Conservation (phyloP, 2,329 filamentous ascomycete species). For the Anthostomella pinea region DNA sequence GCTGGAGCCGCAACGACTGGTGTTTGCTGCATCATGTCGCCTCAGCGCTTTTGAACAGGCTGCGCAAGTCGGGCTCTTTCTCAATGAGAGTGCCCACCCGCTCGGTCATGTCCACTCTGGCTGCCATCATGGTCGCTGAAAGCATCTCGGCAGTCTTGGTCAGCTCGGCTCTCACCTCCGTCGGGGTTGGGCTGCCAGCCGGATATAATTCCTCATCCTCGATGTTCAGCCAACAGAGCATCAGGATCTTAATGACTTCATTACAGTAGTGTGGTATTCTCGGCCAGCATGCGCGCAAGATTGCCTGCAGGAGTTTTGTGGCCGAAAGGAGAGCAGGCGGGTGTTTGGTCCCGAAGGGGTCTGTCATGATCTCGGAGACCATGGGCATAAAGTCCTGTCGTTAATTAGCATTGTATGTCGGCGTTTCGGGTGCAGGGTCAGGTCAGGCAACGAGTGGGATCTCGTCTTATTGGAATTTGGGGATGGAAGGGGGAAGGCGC, state of each 20-base stretch:
- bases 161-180: slow-evolving; percentile 34
- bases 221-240: slow-evolving; percentile 61
- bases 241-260: slow-evolving; percentile 61
- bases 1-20: too few species aligned
- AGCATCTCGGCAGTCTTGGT: slow-evolving; percentile 34
- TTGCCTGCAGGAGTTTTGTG: slow-evolving; percentile 49
- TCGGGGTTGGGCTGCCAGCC: slow-evolving; percentile 6
- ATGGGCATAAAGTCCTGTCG: slow-evolving; percentile 63
- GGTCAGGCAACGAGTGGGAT: not conserved
- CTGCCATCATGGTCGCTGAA: slow-evolving; percentile 31
- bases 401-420: not conserved
- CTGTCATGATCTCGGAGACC: slow-evolving; percentile 60
- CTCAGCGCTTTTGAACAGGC: slow-evolving; percentile 29
- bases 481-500: slow-evolving; percentile 17
- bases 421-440: slow-evolving; percentile 5
- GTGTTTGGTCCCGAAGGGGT: slow-evolving; percentile 63
- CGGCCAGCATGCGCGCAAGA: slow-evolving; percentile 67
- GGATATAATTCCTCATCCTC: slow-evolving; percentile 33
- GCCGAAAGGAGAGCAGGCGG: slow-evolving; percentile 53
- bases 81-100: slow-evolving; percentile 34
- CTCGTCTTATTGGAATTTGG: not conserved
- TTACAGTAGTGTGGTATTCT: slow-evolving; percentile 60
- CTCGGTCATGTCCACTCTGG: slow-evolving; percentile 26
- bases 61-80: slow-evolving; percentile 34
- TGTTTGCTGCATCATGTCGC: slow-evolving; percentile 5